phyloP scores from a whole-genome alignment of 2,329 filamentous ascomycete species.

The Juglanconis juglandina region DNA sequence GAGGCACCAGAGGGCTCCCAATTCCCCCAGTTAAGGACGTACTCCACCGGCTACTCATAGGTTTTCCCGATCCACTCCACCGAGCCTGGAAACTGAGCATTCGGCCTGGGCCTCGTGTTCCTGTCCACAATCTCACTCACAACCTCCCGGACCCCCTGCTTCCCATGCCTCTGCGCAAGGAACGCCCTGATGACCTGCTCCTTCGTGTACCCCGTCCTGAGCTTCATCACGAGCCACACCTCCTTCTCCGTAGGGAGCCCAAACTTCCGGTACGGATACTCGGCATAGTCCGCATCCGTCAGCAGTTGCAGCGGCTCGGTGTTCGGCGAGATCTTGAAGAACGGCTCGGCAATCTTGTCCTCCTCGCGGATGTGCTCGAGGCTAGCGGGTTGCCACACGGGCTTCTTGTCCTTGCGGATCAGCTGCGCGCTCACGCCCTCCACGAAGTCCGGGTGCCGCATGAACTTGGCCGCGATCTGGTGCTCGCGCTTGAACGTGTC shows the following conservation, averaged over 20 bases:
- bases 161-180: slow-evolving; percentile 54
- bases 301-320: slow-evolving; percentile 57
- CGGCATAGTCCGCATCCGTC: slow-evolving; percentile 57
- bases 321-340: slow-evolving; percentile 58
- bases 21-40: not conserved
- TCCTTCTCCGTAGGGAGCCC: slow-evolving; percentile 72
- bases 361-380: slow-evolving; percentile 62
- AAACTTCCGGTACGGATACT: slow-evolving; percentile 70
- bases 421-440: slow-evolving; percentile 85
- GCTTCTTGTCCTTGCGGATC: slow-evolving; percentile 61
- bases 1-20: no score
- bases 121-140: slow-evolving; percentile 65
- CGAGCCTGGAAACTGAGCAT: not conserved
- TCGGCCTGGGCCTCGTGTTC: slow-evolving; percentile 44
- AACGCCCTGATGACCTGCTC: slow-evolving; percentile 63
- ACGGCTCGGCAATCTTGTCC: slow-evolving; percentile 57
- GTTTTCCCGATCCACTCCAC: not conserved
- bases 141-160: slow-evolving; percentile 67
- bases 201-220: slow-evolving; percentile 35
- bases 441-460: slow-evolving; percentile 85
- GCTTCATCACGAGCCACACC: slow-evolving; percentile 43
- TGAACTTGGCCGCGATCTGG: slow-evolving; percentile 80
- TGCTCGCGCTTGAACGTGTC: slow-evolving; percentile 85
- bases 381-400: slow-evolving; percentile 72
- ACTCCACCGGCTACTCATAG: not conserved